Evolutionary conservation across 306 rosid genomes (phyloP).

Genomic region (Bauhinia variegata): DNA sequence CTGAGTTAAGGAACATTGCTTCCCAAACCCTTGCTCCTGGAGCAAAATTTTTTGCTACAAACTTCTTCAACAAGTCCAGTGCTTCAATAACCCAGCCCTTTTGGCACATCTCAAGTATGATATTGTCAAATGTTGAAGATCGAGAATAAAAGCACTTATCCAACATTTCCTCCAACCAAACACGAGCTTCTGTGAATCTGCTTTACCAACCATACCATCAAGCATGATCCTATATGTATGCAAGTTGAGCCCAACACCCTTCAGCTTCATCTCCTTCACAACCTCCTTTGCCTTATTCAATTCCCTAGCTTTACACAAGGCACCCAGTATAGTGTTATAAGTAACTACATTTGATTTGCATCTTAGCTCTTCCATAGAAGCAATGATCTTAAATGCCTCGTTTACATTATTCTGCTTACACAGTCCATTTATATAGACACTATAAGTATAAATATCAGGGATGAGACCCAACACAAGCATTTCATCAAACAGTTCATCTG

Average conservation of each 20-base stretch:
- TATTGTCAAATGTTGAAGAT: conserved; percentile 59
- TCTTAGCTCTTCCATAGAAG: conserved; percentile 67
- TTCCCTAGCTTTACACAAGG: conserved; percentile 48
- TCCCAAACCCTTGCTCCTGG: conserved; percentile 69
- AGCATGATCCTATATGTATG: conserved; percentile 63
- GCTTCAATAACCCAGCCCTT: conserved; percentile 57
- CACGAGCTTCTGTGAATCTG: conserved; percentile 61
- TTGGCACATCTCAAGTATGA: conserved; percentile 58
- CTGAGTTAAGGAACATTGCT: conserved; percentile 49
- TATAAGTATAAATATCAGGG: conserved; percentile 72
- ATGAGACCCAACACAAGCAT: conserved; percentile 71
- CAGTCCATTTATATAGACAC: conserved; percentile 69
- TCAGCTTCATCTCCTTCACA: conserved; percentile 56
- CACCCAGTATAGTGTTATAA: conserved; percentile 62
- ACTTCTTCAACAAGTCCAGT: conserved; percentile 50
- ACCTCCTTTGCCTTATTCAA: conserved; percentile 47
- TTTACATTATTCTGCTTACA: conserved; percentile 62
- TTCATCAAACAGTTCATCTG: conserved; percentile 74
- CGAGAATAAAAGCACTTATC: conserved; percentile 47
- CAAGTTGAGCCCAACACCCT: conserved; percentile 60
- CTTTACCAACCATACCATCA: conserved; percentile 58
- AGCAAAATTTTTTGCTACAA: conserved; percentile 45
- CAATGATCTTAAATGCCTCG: conserved; percentile 51
- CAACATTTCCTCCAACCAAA: conserved; percentile 66
- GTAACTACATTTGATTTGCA: conserved; percentile 76